Evolutionary conservation across 768 basidiomycete species (phyloP), one percentile per base, ranked within the genome.

Genomic region (Ephemerocybe angulata): DNA sequence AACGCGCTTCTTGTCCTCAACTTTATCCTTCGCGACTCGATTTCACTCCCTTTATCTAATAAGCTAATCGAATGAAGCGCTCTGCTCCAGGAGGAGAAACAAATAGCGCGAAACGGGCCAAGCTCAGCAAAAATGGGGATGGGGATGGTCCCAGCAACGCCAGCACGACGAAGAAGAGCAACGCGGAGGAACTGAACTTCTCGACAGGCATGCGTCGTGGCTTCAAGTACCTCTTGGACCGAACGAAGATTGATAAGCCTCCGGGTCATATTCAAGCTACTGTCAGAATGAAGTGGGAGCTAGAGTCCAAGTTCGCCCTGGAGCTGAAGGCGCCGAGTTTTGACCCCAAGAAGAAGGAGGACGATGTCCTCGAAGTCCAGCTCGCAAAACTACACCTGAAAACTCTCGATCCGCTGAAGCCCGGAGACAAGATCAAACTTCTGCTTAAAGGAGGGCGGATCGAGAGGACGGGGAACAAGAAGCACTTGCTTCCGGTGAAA

Each of bases 391-490:
- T 49, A 30, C 28, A 31, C 11, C 17, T 29, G n/a, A 30, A 49
- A 21, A 49, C 12, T 11, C n/a, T 49, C 28, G 47, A 49, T 42
- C 40, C 28, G 29, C 37, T 35, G 3, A 17, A 27, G 33, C 10
- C 7, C 27, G 51, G 56, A 52, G 77, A 82, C 53, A 67, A 67
- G 37, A 60, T 86, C 24, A 64, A 65, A n/a, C 50, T 86, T n/a
- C 72, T 77, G 17, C 71, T 85, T 19, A 76, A 72, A 54, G 81
- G 80, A 1, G 70, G 70, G 24, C 56, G 54, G 25, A 55, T 82
- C 21, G 67, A 68, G 33, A 67, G 43, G 65, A 48, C 55, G 24
- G 62, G 62, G 19, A 62, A 60, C 27, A 70, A 65, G 37, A 60
- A 66, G 11, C 60, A 65, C 4, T 68, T 65, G 49, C 62, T 79